Conservation (phyloP, 306 rosid species). For the Rosa lucieae region DNA sequence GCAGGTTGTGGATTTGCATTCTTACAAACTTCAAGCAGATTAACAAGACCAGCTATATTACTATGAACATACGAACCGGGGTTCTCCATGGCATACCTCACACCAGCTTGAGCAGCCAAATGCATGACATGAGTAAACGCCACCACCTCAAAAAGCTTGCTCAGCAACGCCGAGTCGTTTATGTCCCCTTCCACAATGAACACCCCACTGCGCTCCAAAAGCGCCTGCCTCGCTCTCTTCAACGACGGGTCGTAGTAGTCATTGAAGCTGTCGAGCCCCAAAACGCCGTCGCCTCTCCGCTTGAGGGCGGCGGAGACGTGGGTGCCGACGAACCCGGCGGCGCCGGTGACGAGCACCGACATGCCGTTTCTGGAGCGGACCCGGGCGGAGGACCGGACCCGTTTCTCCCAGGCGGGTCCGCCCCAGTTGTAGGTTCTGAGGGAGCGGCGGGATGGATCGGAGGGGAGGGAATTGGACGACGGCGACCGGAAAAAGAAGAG, state of each 20-base stretch:
- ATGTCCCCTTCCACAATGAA: conserved; percentile 90
- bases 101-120: conserved; percentile 98
- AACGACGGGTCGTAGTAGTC: conserved; percentile 84
- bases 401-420: conserved; percentile 88
- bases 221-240: conserved; percentile 80
- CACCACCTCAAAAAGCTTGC: conserved; percentile 89
- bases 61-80: conserved; percentile 96
- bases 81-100: conserved; percentile 98
- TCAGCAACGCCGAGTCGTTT: conserved; percentile 64
- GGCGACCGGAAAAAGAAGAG: conserved; percentile 80
- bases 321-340: conserved; percentile 90
- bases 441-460: conserved; percentile 81
- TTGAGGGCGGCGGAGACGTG: conserved; percentile 88
- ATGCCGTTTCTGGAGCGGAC: conserved; percentile 65
- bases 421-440: conserved; percentile 77
- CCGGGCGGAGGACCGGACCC: conserved; percentile 66
- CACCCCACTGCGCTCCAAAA: conserved; percentile 79
- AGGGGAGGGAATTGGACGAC: conserved; percentile 38
- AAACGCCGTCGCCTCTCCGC: conserved; percentile 86
- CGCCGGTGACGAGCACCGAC: conserved; percentile 86
- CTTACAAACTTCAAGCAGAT: conserved; percentile 85
- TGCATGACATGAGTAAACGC: conserved; percentile 97
- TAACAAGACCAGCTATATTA: conserved; percentile 91
- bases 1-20: conserved; percentile 87
- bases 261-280: conserved; percentile 81